Base-by-base conservation (phyloP, 2,329 filamentous ascomycete genomes). In the Raffaelea albimanens region DNA sequence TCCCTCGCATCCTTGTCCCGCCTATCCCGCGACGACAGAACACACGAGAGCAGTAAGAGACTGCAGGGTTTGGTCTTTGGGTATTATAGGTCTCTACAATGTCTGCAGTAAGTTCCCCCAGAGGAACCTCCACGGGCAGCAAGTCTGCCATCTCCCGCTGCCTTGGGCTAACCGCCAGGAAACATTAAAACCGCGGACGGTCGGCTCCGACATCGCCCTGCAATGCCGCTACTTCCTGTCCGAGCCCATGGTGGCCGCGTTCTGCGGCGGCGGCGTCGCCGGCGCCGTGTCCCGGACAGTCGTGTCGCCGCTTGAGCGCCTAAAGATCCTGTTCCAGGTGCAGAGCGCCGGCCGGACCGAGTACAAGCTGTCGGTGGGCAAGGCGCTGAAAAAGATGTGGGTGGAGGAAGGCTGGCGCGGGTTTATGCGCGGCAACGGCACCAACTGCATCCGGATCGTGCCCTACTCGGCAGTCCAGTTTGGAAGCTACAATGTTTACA, bases 401-500 rank as follows among this genome's bases (percentile, higher is more conserved):
- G 82, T 75, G 57, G 93, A 98, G 63, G 93, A 98, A 67, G 93
- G 93, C 47, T 97, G 90, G 88, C 82, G 82, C 64, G 93, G 93
- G 0, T 95, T 97, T 67, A 95, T 98, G 90, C 82, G 89, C 56
- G 93, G 93, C 45, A 98, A 98, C 63, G 93, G 93, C 53, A 96
- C 90, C 52, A 98, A 98, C 66, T 98, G 93, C 73, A 87, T 98
- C 59, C 87, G 93, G 52, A 98, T 98, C 56, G 88, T 98, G 45
- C 93, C 93, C 4, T 98, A 98, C 66, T 97, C 91, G 44, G 93
- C 93, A 11, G 93, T 97, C 38, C 93, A 98, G 62, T 98, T 98
- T 66, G 91, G 91, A 57, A 94, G 89, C 62, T 98, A 97, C 71
- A 97, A 95, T 63, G 81, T 97, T 56, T 98, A 98, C 69, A 96